Conservation (phyloP, 768 basidiomycete species). For the Rhizopogon salebrosus region DNA sequence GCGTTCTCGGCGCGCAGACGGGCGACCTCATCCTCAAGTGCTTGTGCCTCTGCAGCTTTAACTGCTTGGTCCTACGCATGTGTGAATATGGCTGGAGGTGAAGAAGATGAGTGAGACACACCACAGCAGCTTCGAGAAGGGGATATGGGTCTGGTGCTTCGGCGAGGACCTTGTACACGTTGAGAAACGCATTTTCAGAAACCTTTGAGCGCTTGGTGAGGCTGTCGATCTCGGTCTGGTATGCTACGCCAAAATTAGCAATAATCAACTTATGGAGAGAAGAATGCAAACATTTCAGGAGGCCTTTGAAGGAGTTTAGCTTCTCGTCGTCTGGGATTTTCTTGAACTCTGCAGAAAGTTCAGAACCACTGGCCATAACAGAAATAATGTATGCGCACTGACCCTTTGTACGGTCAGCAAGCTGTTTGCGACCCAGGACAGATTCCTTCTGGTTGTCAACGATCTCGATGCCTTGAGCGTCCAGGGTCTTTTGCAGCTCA, state of each 20-base stretch:
- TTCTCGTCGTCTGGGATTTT: conserved; percentile 91
- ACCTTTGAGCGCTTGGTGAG: conserved; percentile 89
- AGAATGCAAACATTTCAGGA: conserved; percentile 68
- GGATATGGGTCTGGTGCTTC: conserved; percentile 99
- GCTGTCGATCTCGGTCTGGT: conserved; percentile 94
- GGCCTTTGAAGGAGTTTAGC: conserved; percentile 77
- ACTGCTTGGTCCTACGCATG: conserved; percentile 81
- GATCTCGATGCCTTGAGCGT: conserved; percentile 88
- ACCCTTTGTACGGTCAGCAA: conserved; percentile 97
- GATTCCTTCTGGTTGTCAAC: conserved; percentile 99
- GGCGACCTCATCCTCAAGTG: conserved; percentile 70
- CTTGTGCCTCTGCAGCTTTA: conserved; percentile 72
- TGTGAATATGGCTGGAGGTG: neutral
- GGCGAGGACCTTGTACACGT: conserved; percentile 91
- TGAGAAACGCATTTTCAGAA: conserved; percentile 95
- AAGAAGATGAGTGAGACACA: conserved; percentile 28
- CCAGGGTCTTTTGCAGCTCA: conserved; percentile 90
- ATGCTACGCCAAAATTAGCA: conserved; percentile 45
- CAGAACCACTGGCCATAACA: neutral
- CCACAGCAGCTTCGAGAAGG: conserved; percentile 89
- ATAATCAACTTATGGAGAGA: neutral
- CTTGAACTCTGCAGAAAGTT: conserved; percentile 73
- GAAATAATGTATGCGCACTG: conserved; percentile 2
- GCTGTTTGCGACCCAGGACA: conserved; percentile 84
- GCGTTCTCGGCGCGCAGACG: conserved; percentile 77